Evolutionary conservation across 1,139 yeast species (phyloP).

Genomic region (Yamadazyma conglobata): DNA sequence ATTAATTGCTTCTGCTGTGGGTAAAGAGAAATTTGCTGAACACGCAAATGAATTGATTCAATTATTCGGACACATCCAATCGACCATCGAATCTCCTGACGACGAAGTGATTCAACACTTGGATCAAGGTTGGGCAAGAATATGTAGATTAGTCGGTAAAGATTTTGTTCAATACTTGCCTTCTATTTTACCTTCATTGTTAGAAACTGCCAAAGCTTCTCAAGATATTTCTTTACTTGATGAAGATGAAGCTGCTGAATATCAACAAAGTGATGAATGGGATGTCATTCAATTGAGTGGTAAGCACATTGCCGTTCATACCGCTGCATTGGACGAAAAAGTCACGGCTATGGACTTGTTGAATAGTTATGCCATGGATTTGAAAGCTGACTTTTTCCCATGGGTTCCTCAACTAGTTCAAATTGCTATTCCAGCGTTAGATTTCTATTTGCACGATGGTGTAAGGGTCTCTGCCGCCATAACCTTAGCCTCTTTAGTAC

Average conservation of each 20-base stretch:
- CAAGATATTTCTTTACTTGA: constrained; percentile 88
- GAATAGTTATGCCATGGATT: constrained; percentile 81
- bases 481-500: constrained; percentile 73
- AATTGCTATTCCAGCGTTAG: constrained; percentile 83
- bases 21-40: constrained; percentile 80
- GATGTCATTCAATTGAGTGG: constrained; percentile 91
- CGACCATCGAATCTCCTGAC: constrained; percentile 53
- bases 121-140: constrained; percentile 95
- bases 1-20: constrained; percentile 94
- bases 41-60: constrained; percentile 69
- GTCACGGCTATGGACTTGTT: constrained; percentile 87
- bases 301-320: constrained; percentile 90
- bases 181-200: constrained; percentile 83
- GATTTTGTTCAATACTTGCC: constrained; percentile 87
- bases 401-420: constrained; percentile 82
- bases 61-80: constrained; percentile 72
- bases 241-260: constrained; percentile 82
- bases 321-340: constrained; percentile 88
- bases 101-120: constrained; percentile 86
- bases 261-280: constrained; percentile 87
- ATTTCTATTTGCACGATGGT: constrained; percentile 89
- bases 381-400: constrained; percentile 78
- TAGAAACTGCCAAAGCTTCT: constrained; percentile 80
- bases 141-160: constrained; percentile 79
- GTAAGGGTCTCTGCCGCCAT: constrained; percentile 89